Conservation (phyloP, 345 rosid species). For the Sapria himalayana region DNA sequence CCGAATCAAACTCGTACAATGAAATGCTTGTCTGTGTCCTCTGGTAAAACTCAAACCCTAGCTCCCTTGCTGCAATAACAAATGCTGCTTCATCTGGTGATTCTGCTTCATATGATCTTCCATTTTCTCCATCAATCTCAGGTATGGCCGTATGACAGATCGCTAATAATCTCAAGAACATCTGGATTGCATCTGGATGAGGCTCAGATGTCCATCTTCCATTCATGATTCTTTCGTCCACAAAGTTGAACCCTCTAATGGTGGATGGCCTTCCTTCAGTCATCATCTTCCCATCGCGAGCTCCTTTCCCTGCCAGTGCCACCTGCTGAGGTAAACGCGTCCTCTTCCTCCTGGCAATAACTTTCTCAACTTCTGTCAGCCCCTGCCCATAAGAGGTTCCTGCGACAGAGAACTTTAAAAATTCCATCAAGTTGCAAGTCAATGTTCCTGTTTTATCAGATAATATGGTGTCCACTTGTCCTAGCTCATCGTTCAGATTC, state of each 20-base stretch:
- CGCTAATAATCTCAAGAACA: slow-evolving; percentile 53
- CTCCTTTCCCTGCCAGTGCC: slow-evolving; percentile 12
- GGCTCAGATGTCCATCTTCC: slow-evolving; percentile 55
- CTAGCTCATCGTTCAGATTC: slow-evolving; percentile 96
- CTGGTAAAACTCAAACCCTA: slow-evolving; percentile 74
- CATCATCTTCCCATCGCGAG: slow-evolving; percentile 8
- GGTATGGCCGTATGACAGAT: slow-evolving; percentile 90
- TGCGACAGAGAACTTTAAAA: slow-evolving; percentile 68
- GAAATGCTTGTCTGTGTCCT: slow-evolving; percentile 58
- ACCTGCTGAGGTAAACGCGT: slow-evolving; percentile 23
- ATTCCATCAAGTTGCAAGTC: slow-evolving; percentile 96
- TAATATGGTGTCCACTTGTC: slow-evolving; percentile 77
- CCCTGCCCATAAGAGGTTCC: slow-evolving; percentile 76
- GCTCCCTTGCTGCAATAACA: slow-evolving; percentile 75
- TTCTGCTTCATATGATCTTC: slow-evolving; percentile 70
- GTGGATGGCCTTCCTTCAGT: slow-evolving; percentile 20
- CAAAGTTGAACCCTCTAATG: slow-evolving; percentile 66
- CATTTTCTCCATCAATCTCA: slow-evolving; percentile 62
- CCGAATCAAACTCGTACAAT: slow-evolving; percentile 44
- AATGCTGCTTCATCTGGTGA: slow-evolving; percentile 98
- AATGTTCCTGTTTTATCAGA: slow-evolving; percentile 90
- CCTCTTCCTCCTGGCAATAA: slow-evolving; percentile 49
- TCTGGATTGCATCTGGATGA: slow-evolving; percentile 31
- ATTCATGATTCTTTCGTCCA: slow-evolving; percentile 54
- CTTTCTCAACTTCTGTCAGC: slow-evolving; percentile 76